A percentile compares a stretch with the other conserved stretches of the same genome.
phyloP scores from a whole-genome alignment of 768 basidiomycete genomes.

The Lentinus brumalis region DNA sequence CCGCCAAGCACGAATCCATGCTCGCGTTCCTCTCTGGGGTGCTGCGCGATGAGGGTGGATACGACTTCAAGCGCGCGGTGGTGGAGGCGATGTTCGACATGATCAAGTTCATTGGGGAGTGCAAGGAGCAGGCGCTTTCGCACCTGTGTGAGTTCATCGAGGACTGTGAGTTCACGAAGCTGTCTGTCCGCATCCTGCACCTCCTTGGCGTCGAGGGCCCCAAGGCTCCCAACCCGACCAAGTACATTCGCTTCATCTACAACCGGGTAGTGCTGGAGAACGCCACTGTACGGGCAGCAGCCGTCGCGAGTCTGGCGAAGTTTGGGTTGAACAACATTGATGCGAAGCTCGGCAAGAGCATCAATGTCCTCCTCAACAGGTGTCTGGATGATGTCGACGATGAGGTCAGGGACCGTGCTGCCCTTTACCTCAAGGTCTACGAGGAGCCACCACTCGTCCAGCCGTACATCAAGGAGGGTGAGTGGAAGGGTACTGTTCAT shows the following conservation, averaged over 20 bases:
- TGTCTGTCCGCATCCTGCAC: conserved; percentile 95
- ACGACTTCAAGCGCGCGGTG: conserved; percentile 98
- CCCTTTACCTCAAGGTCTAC: conserved; percentile 88
- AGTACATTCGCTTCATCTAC: conserved; percentile 99
- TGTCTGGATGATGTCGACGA: conserved; percentile 99
- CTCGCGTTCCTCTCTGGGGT: conserved; percentile 96
- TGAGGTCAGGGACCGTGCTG: conserved; percentile 97
- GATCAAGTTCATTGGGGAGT: conserved; percentile 96
- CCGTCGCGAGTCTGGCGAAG: conserved; percentile 92
- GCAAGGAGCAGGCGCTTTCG: conserved; percentile 96
- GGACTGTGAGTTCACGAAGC: conserved; percentile 99
- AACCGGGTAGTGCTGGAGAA: conserved; percentile 99
- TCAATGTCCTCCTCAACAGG: conserved; percentile 85
- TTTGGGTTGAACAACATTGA: conserved; percentile 92
- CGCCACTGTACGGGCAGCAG: conserved; percentile 95
- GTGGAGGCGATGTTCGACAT: conserved; percentile 99
- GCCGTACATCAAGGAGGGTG: conserved; percentile 91
- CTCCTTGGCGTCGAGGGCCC: conserved; percentile 96
- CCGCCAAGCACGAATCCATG: conserved; percentile 95
- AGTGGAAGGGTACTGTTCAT: conserved; percentile 15
- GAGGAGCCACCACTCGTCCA: conserved; percentile 79
- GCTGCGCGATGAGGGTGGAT: conserved; percentile 96
- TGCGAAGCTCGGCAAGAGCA: conserved; percentile 75
- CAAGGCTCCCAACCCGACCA: conserved; percentile 92
- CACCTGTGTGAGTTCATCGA: conserved; percentile 99